Evolutionary conservation across 1,139 yeast species (phyloP).

Genomic region (Blastobotrys buckinghamii): DNA sequence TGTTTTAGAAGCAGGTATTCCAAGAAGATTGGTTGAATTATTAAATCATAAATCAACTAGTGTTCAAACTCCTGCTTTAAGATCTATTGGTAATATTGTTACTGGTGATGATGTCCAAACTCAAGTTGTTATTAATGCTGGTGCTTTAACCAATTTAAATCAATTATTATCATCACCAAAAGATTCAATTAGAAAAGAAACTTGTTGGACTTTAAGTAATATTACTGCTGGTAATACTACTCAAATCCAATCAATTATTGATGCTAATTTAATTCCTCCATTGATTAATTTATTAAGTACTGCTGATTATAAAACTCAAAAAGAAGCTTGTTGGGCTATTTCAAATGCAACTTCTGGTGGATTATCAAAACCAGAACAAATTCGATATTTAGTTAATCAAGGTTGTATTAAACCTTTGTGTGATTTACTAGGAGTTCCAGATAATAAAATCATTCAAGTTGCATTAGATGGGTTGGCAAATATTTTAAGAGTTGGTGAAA

Average conservation of each 20-base stretch:
- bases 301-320: constrained; percentile 93
- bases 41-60: constrained; percentile 75
- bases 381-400: constrained; percentile 83
- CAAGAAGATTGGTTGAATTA: constrained; percentile 87
- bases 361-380: constrained; percentile 84
- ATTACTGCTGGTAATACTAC: constrained; percentile 95
- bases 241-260: constrained; percentile 95
- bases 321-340: constrained; percentile 99
- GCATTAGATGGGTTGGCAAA: constrained; percentile 93
- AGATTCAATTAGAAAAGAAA: constrained; percentile 92
- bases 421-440: constrained; percentile 82
- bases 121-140: constrained; percentile 89
- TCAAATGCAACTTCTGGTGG: constrained; percentile 98
- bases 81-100: constrained; percentile 97
- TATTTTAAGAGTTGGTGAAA: constrained; percentile 88
- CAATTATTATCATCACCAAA: constrained; percentile 77
- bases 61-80: constrained; percentile 94
- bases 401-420: constrained; percentile 98
- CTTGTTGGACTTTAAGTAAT: constrained; percentile 98
- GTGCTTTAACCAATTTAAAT: constrained; percentile 80
- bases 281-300: constrained; percentile 70
- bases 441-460: constrained; percentile 87
- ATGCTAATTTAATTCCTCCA: constrained; percentile 89
- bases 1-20: constrained; percentile 93
- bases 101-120: constrained; percentile 96